These are phyloP conservation scores for Penicillium canariense DNA, from an alignment of 495 filamentous ascomycete genomes.

Conservation along the genomic window DNA sequence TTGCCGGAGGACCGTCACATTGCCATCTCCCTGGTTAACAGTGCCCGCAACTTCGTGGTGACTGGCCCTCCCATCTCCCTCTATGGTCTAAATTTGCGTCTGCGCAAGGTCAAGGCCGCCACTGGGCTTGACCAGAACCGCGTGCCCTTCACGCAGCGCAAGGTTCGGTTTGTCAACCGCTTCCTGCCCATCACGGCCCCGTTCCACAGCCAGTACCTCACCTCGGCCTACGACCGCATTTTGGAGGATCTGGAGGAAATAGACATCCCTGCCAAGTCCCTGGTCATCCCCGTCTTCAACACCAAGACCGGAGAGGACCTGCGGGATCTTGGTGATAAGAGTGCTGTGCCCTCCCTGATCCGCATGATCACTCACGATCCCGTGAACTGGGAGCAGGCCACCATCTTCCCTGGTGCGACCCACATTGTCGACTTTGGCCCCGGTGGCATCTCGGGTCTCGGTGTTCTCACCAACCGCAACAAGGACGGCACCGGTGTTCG, in stretches of 20 bases:
- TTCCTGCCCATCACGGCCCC: slow-evolving; percentile 97
- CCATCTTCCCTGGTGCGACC: slow-evolving; percentile 80
- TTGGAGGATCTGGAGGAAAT: slow-evolving; percentile 84
- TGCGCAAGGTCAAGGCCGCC: slow-evolving; percentile 94
- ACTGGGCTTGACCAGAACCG: slow-evolving; percentile 95
- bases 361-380: slow-evolving; percentile 91
- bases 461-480: slow-evolving; percentile 95
- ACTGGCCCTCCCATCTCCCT: slow-evolving; percentile 94
- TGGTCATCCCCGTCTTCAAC: slow-evolving; percentile 81
- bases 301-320: slow-evolving; percentile 85
- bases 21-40: slow-evolving; percentile 92
- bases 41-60: slow-evolving; percentile 93
- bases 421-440: slow-evolving; percentile 96
- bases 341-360: slow-evolving; percentile 76
- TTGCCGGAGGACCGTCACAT: slow-evolving; percentile 90
- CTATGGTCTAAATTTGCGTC: slow-evolving; percentile 88
- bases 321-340: slow-evolving; percentile 57
- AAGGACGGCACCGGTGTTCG: slow-evolving; percentile 97
- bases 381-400: slow-evolving; percentile 94
- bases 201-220: slow-evolving; percentile 94
- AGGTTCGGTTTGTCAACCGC: slow-evolving; percentile 92
- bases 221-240: slow-evolving; percentile 73
- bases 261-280: slow-evolving; percentile 60
- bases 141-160: slow-evolving; percentile 90
- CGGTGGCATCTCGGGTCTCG: slow-evolving; percentile 92